Percentiles rank a stretch among this genome's conserved stretches.
Conservation (phyloP, 2,329 filamentous ascomycete genomes). For the Magnaporthiopsis incrustans region DNA sequence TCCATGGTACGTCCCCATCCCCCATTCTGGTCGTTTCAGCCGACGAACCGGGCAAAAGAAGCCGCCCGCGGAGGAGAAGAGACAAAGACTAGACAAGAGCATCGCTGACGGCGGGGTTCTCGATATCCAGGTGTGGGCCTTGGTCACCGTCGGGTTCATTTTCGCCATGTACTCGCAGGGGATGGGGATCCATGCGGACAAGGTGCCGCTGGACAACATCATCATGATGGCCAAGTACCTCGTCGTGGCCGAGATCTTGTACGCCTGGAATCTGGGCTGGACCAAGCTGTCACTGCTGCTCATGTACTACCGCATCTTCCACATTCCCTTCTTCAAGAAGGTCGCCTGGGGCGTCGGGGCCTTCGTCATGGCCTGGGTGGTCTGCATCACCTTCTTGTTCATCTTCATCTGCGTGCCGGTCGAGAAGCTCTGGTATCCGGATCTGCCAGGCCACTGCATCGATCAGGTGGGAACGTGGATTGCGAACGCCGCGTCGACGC, state of each 20-base stretch:
- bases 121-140: conserved; percentile 28
- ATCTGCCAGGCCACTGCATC: conserved; percentile 37
- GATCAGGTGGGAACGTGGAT: conserved; percentile 42
- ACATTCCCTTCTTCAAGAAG: conserved; percentile 32
- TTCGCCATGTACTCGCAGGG: conserved; percentile 37
- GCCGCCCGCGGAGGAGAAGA: no score
- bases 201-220: conserved; percentile 26
- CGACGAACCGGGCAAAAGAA: neutral
- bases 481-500: conserved; percentile 37
- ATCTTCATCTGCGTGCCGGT: conserved; percentile 46
- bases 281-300: conserved; percentile 42
- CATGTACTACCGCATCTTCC: conserved; percentile 47
- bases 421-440: conserved; percentile 38
- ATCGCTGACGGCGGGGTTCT: neutral
- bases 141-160: conserved; percentile 37
- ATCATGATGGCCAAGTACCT: conserved; percentile 38
- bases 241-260: conserved; percentile 38
- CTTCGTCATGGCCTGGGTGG: conserved; percentile 38
- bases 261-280: conserved; percentile 38
- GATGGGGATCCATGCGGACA: conserved; percentile 38
- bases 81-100: neutral
- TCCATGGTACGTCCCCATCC: conserved; percentile 32
- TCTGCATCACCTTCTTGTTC: conserved; percentile 39
- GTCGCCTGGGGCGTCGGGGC: conserved; percentile 30
- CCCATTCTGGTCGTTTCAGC: neutral